phyloP scores from a whole-genome alignment of 2,329 filamentous ascomycete genomes.

The Furcasterigmium furcatum region DNA sequence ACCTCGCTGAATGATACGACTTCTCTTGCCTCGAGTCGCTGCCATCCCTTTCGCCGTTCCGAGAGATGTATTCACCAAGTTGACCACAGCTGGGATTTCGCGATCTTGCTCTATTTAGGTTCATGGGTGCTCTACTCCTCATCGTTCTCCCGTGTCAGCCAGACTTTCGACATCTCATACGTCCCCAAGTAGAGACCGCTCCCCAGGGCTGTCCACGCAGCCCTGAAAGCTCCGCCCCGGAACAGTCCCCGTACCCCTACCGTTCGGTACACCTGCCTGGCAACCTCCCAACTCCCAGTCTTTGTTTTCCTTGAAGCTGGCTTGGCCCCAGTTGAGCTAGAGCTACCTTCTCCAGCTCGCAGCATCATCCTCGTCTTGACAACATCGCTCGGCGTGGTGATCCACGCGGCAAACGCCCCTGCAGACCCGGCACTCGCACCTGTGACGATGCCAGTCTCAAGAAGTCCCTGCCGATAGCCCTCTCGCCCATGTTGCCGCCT shows the following conservation, averaged over 20 bases:
- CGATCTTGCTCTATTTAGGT: no score
- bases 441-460: slow-evolving; percentile 69
- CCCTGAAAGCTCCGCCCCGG: slow-evolving; percentile 69
- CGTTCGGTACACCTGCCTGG: slow-evolving; percentile 60
- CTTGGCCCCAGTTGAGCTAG: slow-evolving; percentile 7
- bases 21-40: no score
- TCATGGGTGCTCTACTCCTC: slow-evolving; percentile 2
- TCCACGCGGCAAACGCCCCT: slow-evolving; percentile 69
- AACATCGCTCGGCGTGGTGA: slow-evolving; percentile 89
- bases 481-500: slow-evolving; percentile 21
- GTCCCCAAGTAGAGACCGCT: slow-evolving; percentile 82
- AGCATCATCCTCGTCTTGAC: slow-evolving; percentile 91
- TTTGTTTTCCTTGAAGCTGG: slow-evolving; percentile 21
- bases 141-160: slow-evolving; percentile 46
- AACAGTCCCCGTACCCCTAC: slow-evolving; percentile 74
- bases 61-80: no score
- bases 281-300: slow-evolving; percentile 58
- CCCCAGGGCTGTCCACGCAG: slow-evolving; percentile 77
- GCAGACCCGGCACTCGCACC: slow-evolving; percentile 71
- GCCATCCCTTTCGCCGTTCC: no score
- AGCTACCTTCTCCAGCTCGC: slow-evolving; percentile 50
- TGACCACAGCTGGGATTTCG: no score
- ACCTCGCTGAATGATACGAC: no score
- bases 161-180: slow-evolving; percentile 76
- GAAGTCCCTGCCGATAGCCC: slow-evolving; percentile 30